Percentiles rank a stretch among this genome's conserved stretches.
Evolutionary conservation across 768 basidiomycete genomes (phyloP).

Genomic region (Gymnopilus dilepis): DNA sequence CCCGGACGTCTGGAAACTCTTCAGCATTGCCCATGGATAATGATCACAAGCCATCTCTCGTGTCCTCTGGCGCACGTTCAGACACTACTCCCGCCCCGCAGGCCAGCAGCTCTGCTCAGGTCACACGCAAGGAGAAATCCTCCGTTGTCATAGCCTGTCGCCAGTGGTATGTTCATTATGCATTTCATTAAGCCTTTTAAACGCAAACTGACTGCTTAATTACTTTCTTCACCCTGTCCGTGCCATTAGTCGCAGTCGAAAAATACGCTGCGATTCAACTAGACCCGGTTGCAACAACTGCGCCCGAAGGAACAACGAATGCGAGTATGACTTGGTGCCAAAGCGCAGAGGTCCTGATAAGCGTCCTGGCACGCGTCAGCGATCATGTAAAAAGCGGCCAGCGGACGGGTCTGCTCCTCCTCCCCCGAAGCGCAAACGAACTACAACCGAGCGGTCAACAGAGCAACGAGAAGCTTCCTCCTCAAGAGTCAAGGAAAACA

Average conservation of each 20-base stretch:
- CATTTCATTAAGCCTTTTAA: conserved; percentile 48
- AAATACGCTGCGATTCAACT: conserved; percentile 87
- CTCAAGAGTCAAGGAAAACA: conserved; percentile 46
- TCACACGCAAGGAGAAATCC: conserved; percentile 61
- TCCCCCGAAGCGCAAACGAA: conserved; percentile 60
- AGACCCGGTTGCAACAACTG: conserved; percentile 85
- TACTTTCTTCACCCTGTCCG: conserved; percentile 37
- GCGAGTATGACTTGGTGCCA: conserved; percentile 80
- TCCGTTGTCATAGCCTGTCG: conserved; percentile 83
- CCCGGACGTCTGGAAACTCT: conserved; percentile 38
- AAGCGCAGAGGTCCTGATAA: conserved; percentile 88
- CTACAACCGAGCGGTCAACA: conserved; percentile 32
- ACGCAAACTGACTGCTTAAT: conserved; percentile 40
- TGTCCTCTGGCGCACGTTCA: conserved; percentile 38
- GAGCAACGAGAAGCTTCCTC: conserved; percentile 39
- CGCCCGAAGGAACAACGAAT: conserved; percentile 74
- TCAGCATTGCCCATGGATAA: conserved; percentile 34
- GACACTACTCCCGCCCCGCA: conserved; percentile 38
- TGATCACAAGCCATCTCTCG: conserved; percentile 37
- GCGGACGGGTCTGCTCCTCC: conserved; percentile 56
- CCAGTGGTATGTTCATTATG: conserved; percentile 67
- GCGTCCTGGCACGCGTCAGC: conserved; percentile 81
- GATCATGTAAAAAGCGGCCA: conserved; percentile 84
- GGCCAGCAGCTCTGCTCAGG: conserved; percentile 37
- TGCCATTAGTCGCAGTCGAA: conserved; percentile 72